Conservation (phyloP, 2,329 filamentous ascomycete genomes). For the Aspergillus sp. region DNA sequence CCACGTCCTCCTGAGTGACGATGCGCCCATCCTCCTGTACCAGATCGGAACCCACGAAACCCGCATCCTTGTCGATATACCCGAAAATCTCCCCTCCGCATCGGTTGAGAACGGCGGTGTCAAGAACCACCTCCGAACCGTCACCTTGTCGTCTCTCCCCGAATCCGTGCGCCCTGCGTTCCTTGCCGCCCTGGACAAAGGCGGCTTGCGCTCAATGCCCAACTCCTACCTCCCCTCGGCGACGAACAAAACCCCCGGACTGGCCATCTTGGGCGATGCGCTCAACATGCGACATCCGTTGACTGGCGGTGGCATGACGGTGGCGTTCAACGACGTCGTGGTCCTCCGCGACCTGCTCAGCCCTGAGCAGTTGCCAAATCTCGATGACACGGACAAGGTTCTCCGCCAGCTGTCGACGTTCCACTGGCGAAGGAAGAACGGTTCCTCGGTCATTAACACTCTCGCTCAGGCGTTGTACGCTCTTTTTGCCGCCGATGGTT, state of each 20-base stretch:
- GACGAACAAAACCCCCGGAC: conserved; percentile 66
- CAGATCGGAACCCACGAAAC: conserved; percentile 97
- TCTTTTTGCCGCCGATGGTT: conserved; percentile 79
- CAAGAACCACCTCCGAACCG: conserved; percentile 75
- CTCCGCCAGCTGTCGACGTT: conserved; percentile 68
- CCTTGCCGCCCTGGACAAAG: conserved; percentile 70
- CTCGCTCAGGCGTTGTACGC: conserved; percentile 92
- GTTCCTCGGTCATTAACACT: conserved; percentile 91
- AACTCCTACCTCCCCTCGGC: conserved; percentile 88
- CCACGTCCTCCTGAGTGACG: conserved; percentile 80
- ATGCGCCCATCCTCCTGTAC: conserved; percentile 82
- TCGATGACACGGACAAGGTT: conserved; percentile 67
- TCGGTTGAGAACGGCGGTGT: conserved; percentile 74
- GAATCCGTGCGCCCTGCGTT: conserved; percentile 69
- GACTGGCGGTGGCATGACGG: conserved; percentile 96
- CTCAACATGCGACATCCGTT: conserved; percentile 99
- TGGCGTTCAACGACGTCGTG: conserved; percentile 89
- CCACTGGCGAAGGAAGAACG: conserved; percentile 81
- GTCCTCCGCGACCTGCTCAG: conserved; percentile 71
- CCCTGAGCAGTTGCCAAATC: conserved; percentile 64
- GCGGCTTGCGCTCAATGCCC: conserved; percentile 85
- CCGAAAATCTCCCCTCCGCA: conserved; percentile 71
- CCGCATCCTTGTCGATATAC: conserved; percentile 83
- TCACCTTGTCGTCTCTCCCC: conserved; percentile 76
- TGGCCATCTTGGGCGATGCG: conserved; percentile 86